A percentile compares a stretch with the other conserved stretches of the same genome.
phyloP scores from a whole-genome alignment of 164 flowering plant genomes.

The Nymphaea thermarum region DNA sequence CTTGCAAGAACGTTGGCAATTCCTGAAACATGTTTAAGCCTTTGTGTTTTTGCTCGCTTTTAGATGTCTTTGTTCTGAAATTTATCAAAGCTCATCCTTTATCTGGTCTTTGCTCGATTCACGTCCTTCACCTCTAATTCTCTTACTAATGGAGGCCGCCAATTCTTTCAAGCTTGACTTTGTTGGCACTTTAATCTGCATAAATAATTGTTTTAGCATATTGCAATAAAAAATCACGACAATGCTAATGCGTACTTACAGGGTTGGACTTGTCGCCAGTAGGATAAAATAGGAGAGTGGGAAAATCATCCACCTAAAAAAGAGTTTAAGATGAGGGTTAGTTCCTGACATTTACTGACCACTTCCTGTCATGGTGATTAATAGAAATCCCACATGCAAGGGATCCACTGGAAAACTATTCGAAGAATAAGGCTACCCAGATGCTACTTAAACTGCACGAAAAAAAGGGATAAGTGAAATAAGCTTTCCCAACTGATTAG shows the following conservation, averaged over 20 bases:
- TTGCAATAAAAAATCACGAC: no score
- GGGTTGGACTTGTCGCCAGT: conserved; percentile 59
- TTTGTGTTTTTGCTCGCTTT: no score
- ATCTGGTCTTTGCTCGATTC: conserved; percentile 13
- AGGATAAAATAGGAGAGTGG: conserved; percentile 62
- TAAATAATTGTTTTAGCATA: background rate
- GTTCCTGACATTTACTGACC: no score
- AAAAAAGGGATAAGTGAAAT: no score
- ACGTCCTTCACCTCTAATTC: conserved; percentile 16
- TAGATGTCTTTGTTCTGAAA: background rate
- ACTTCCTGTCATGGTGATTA: no score
- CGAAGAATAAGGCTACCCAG: no score
- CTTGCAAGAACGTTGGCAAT: no score
- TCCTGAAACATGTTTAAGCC: no score
- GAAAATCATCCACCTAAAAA: conserved; percentile 64
- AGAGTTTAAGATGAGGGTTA: background rate
- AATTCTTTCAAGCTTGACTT: conserved; percentile 64
- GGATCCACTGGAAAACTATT: no score
- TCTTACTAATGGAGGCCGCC: conserved; percentile 47
- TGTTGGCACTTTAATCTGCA: conserved; percentile 60
- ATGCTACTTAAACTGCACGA: no score
- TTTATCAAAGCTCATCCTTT: conserved; percentile 66
- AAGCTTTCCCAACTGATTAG: no score
- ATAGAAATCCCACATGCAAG: no score
- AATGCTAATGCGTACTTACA: conserved; percentile 22